A percentile compares a stretch with the other conserved stretches of the same genome.
These are phyloP conservation scores for Mycosphaerella sp. DNA, from an alignment of 2,329 filamentous ascomycete species.

Conservation along the genomic window DNA sequence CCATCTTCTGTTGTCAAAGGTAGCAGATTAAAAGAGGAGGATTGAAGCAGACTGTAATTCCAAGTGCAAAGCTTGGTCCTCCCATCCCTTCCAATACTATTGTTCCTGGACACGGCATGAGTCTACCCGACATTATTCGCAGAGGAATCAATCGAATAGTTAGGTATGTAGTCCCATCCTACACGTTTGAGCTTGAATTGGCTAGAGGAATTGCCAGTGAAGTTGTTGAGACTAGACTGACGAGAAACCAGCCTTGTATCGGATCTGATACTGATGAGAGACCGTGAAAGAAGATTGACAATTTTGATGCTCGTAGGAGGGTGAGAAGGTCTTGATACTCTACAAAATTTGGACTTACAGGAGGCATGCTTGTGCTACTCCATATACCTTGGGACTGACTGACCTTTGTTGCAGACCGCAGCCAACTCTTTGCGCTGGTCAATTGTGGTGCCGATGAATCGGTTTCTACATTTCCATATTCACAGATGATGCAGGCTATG, in stretches of 20 bases:
- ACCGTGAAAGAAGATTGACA: neutral
- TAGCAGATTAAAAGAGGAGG: constrained; percentile 22
- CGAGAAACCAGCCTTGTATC: neutral
- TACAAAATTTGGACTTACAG: neutral
- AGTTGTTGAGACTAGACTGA: neutral
- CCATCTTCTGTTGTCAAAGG: constrained; percentile 9
- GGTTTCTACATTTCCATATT: constrained; percentile 17
- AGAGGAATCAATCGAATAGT: no score
- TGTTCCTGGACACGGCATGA: no score
- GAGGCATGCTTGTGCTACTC: neutral
- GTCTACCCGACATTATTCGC: no score
- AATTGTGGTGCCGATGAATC: constrained; percentile 6
- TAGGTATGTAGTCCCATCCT: no score
- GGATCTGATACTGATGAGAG: neutral
- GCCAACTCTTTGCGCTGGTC: no score
- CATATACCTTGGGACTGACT: neutral
- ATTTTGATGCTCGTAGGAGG: neutral
- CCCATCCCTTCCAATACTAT: no score
- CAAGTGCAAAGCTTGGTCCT: no score
- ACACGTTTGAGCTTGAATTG: neutral
- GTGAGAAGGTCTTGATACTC: neutral
- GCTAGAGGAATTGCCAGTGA: constrained; percentile 2
- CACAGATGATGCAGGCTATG: constrained; percentile 7
- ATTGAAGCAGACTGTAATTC: constrained; percentile 3
- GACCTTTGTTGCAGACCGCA: neutral